Conservation (phyloP, 306 rosid species). For the Vigna reflexopilosa region DNA sequence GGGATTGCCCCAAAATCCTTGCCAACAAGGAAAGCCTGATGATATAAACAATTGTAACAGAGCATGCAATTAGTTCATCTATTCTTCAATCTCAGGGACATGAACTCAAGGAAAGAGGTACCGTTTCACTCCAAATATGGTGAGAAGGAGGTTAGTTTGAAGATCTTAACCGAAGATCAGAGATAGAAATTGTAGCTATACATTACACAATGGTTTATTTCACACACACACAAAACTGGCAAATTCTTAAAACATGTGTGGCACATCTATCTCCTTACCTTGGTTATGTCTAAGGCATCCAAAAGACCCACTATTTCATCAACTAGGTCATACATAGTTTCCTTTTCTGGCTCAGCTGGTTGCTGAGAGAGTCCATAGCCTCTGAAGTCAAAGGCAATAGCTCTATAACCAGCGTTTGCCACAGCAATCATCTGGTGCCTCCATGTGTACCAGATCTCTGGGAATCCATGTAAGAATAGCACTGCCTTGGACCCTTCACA, state of each 20-base stretch:
- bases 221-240: not conserved
- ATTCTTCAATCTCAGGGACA: too few species aligned
- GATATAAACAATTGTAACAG: constrained; percentile 6
- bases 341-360: constrained; percentile 65
- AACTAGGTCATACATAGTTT: constrained; percentile 50
- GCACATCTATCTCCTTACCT: constrained; percentile 43
- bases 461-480: constrained; percentile 80
- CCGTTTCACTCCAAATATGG: too few species aligned
- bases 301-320: constrained; percentile 56
- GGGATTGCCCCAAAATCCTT: constrained; percentile 64
- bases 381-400: constrained; percentile 71
- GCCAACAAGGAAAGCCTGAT: constrained; percentile 65
- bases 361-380: constrained; percentile 85
- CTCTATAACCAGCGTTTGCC: constrained; percentile 72
- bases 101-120: too few species aligned
- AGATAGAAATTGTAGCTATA: not conserved
- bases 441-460: constrained; percentile 86
- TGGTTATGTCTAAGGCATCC: constrained; percentile 61
- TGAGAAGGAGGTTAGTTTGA: not conserved
- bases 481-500: constrained; percentile 65
- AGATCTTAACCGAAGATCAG: constrained; percentile 1
- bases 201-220: not conserved
- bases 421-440: constrained; percentile 73
- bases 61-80: not conserved
- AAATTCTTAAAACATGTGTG: not conserved